These are phyloP conservation scores for Botrytis aclada DNA, from an alignment of 2,329 filamentous ascomycete genomes.

Conservation along the genomic window DNA sequence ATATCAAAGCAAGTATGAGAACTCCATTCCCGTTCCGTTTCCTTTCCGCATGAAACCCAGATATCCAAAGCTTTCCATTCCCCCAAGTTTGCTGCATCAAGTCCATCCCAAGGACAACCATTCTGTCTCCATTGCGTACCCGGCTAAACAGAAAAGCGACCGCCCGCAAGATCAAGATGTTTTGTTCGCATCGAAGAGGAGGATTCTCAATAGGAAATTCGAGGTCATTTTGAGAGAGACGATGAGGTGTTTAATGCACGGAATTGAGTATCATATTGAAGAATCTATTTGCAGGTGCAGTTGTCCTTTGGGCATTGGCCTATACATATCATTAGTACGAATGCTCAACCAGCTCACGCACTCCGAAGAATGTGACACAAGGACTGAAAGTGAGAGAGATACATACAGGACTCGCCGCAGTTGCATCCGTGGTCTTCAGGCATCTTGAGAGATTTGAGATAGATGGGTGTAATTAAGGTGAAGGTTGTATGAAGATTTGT, in stretches of 20 bases:
- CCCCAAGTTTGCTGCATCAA: background rate
- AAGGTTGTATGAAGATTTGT: background rate
- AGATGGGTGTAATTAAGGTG: background rate
- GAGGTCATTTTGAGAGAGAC: background rate
- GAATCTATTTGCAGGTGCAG: conserved; percentile 1
- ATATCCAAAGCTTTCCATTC: background rate
- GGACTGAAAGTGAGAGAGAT: background rate
- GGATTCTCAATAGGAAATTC: background rate
- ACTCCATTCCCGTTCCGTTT: background rate
- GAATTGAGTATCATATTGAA: background rate
- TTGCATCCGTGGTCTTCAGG: background rate
- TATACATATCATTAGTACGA: background rate
- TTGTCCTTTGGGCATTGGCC: conserved; percentile 3
- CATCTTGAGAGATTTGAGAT: conserved; percentile 9
- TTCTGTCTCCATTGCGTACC: background rate
- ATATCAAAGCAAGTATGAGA: conserved; percentile 2
- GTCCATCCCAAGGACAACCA: background rate
- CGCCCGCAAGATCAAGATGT: background rate
- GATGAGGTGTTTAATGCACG: background rate
- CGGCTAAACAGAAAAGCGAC: background rate
- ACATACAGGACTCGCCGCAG: background rate
- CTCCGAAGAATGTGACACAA: background rate
- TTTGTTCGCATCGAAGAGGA: background rate
- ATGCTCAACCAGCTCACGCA: background rate
- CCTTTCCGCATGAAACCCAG: background rate